Base-by-base conservation (phyloP, 306 rosid genomes). In the Calophaca sinica region DNA sequence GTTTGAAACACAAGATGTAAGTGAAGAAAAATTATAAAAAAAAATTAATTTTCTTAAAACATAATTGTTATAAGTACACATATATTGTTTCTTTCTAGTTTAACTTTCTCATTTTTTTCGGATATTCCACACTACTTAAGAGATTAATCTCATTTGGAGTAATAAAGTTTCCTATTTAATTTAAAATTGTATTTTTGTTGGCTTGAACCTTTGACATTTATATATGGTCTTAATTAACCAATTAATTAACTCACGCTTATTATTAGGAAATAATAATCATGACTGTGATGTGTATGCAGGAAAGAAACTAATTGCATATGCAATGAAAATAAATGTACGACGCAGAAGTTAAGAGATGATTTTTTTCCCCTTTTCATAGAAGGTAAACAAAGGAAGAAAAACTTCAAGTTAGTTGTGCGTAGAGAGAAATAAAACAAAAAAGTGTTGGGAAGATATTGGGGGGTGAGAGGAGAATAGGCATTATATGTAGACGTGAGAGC, bases 401-500 rank as follows among this genome's bases (percentile, higher is more conserved):
- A 29, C 20, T 10, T 9, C 1, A 39, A 38, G 2, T 2, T 26
- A 35, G 62, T 7, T 69, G 0, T 14, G 62, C 31, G 0, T 13
- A 8, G 48, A 42, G 11, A 42, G 48, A 42, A 42, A 9, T 42
- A 42, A 42, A 42, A 42, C 48, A 42, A 42, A 42, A 39, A 42
- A 42, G 2, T 7, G 10, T 7, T 3, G 4, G 36, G 36, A 33
- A 33, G 36, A 33, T 33, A 20, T 20, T 20, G 26, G 26, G 26
- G 26, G 26, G 26, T 1, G 36, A 2, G 36, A 7, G 48, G 11
- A 7, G n/a, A 14, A 50, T 50, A 45, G 70, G 55, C 53, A 74
- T 53, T 62, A 44, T 50, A 14, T 65, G 48, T 6, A 75, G 50
- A 58, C 2, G 70, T 52, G 94, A 90, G 75, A 83, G 86, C 9